phyloP scores from a whole-genome alignment of 2,329 filamentous ascomycete genomes.

The Verticillium dahliae region DNA sequence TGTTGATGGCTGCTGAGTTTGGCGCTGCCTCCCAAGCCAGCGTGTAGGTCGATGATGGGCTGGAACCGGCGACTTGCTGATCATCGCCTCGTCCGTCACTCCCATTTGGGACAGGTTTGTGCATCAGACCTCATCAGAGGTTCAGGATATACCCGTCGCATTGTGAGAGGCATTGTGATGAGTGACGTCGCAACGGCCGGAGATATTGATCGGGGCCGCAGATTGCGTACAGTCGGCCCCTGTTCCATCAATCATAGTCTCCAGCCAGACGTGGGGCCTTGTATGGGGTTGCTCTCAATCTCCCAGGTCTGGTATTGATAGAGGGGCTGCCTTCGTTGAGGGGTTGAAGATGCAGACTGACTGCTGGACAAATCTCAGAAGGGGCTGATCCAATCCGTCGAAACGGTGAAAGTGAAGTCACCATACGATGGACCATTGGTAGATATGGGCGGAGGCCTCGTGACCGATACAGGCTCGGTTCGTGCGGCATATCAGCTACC shows the following conservation, averaged over 20 bases:
- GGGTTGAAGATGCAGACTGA: neutral
- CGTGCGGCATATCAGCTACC: neutral
- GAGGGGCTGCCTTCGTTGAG: neutral
- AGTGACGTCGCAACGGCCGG: neutral
- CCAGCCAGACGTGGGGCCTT: neutral
- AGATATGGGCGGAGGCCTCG: neutral
- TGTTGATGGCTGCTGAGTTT: neutral
- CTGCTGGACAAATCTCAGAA: too few species aligned
- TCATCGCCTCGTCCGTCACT: neutral
- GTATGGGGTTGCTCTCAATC: neutral
- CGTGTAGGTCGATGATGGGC: neutral
- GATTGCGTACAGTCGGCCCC: neutral
- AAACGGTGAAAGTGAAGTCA: too few species aligned
- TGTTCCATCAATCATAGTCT: neutral
- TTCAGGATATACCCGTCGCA: neutral
- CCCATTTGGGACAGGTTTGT: neutral
- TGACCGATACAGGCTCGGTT: neutral
- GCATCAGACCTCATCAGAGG: neutral
- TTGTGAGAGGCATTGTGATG: neutral
- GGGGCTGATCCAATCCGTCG: too few species aligned
- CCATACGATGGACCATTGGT: neutral
- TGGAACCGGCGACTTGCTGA: neutral
- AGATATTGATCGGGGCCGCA: neutral
- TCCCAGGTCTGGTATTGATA: neutral
- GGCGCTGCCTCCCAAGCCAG: neutral